These are phyloP conservation scores for Rauvolfia tetraphylla DNA, from an alignment of 257 asterid species.

Conservation along the genomic window DNA sequence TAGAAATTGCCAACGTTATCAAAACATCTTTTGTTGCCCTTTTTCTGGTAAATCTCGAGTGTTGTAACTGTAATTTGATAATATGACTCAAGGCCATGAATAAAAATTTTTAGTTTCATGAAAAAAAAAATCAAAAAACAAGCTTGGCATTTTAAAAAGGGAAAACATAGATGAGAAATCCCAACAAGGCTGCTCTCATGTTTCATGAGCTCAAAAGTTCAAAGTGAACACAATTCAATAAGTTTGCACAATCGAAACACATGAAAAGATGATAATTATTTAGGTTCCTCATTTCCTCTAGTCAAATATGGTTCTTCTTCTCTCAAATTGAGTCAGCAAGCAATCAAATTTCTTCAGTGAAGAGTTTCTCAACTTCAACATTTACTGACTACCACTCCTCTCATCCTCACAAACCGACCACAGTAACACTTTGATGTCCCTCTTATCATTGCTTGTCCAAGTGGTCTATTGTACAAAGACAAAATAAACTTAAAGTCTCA, in stretches of 20 bases:
- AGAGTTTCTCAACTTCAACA: not conserved
- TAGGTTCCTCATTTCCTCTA: not conserved
- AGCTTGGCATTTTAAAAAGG: not conserved
- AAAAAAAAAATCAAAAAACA: not conserved
- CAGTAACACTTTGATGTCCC: not conserved
- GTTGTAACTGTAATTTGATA: no score
- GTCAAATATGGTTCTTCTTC: not conserved
- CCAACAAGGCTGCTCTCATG: no score
- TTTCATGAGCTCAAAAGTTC: no score
- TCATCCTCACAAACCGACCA: not conserved
- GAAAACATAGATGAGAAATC: not conserved
- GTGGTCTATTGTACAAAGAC: not conserved
- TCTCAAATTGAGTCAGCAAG: not conserved
- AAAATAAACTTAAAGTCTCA: constrained; percentile 4
- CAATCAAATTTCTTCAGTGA: not conserved
- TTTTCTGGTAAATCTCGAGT: no score
- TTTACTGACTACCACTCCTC: not conserved
- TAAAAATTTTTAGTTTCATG: not conserved
- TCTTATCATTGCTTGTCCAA: not conserved
- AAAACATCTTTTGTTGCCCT: no score
- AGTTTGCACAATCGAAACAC: not conserved
- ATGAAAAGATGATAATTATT: not conserved
- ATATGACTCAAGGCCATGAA: no score
- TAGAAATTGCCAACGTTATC: no score
- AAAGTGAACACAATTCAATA: not conserved